Conservation (phyloP, 106 monocot genomes). For the Dendrobium catenatum region DNA sequence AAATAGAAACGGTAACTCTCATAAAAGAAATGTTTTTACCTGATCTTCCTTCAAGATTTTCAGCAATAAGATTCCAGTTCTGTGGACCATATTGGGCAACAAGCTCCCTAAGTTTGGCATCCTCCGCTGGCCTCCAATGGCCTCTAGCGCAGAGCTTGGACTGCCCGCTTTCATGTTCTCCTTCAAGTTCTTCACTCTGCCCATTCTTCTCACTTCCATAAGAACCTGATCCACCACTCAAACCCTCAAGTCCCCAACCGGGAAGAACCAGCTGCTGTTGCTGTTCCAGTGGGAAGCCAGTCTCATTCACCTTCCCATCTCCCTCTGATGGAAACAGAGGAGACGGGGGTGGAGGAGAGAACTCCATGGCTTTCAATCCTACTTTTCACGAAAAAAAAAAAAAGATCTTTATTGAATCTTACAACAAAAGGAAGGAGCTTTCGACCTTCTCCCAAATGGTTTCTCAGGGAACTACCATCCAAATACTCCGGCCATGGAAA, state of each 20-base stretch:
- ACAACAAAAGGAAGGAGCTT: background rate
- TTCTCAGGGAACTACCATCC: background rate
- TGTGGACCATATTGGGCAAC: conserved; percentile 48
- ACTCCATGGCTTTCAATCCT: background rate
- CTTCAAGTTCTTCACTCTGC: background rate
- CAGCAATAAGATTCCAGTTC: conserved; percentile 65
- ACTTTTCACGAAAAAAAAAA: background rate
- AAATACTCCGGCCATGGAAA: background rate
- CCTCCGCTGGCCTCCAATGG: conserved; percentile 64
- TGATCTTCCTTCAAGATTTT: conserved; percentile 70
- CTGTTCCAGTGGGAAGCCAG: background rate
- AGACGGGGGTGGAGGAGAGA: conserved; percentile 22
- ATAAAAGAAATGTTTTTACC: conserved; percentile 27
- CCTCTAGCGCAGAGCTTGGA: conserved; percentile 62
- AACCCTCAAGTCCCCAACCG: background rate
- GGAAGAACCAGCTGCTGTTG: background rate
- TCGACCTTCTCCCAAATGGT: background rate
- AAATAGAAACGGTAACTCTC: background rate
- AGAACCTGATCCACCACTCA: background rate
- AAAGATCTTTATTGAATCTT: background rate
- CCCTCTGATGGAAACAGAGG: conserved; percentile 4
- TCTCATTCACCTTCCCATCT: background rate
- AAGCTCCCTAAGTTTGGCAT: conserved; percentile 53
- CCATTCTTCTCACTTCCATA: conserved; percentile 5
- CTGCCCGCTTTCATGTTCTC: conserved; percentile 14